Percentiles rank a stretch among this genome's conserved stretches.
phyloP scores from a whole-genome alignment of 2,329 filamentous ascomycete species.

The Mariannaea sp. region DNA sequence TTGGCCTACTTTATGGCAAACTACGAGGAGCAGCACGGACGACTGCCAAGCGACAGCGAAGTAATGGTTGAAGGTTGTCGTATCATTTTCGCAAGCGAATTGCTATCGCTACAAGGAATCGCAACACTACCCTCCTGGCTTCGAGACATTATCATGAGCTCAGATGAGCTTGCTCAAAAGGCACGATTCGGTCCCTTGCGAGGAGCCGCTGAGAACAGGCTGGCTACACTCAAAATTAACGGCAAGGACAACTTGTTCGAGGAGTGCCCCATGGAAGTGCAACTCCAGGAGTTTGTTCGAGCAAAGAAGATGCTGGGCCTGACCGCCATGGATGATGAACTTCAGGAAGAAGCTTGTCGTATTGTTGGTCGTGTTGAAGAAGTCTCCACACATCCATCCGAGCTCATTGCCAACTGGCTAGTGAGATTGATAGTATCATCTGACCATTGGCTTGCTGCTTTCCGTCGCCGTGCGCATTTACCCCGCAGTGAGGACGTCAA shows the following conservation, averaged over 20 bases:
- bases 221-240: constrained; percentile 58
- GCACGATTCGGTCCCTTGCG: constrained; percentile 56
- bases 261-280: constrained; percentile 59
- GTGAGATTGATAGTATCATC: constrained; percentile 56
- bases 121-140: constrained; percentile 57
- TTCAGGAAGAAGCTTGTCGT: constrained; percentile 63
- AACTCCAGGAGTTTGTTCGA: constrained; percentile 59
- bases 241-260: constrained; percentile 63
- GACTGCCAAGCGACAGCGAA: constrained; percentile 55
- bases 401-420: constrained; percentile 60
- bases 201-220: constrained; percentile 51
- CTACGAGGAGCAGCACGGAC: constrained; percentile 48
- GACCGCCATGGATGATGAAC: constrained; percentile 62
- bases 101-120: constrained; percentile 47
- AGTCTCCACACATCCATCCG: constrained; percentile 53
- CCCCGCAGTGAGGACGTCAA: constrained; percentile 61
- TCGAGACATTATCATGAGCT: constrained; percentile 61
- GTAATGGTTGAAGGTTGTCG: constrained; percentile 63
- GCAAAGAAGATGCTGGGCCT: constrained; percentile 59
- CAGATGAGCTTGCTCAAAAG: constrained; percentile 47
- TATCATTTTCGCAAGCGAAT: constrained; percentile 61
- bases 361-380: constrained; percentile 63
- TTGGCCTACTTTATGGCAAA: constrained; percentile 57
- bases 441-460: constrained; percentile 59
- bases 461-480: constrained; percentile 61